phyloP scores from a whole-genome alignment of 2,329 filamentous ascomycete species.

The Chaetomiaceae sp. region DNA sequence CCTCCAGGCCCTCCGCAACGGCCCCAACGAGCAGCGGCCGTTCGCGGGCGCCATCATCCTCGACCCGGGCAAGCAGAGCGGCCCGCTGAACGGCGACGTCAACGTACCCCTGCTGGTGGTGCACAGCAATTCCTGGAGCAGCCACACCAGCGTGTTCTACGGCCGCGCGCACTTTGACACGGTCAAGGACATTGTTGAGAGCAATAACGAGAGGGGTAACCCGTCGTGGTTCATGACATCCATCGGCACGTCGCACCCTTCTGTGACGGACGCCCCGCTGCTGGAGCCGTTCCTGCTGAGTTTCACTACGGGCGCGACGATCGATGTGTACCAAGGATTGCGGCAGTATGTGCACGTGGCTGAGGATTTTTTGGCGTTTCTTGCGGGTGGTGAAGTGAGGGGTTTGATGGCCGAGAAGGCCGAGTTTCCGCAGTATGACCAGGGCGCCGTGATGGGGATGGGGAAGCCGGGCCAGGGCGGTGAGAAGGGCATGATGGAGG shows the following conservation, averaged over 20 bases:
- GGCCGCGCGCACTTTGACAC: slow-evolving; percentile 61
- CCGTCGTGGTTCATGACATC: slow-evolving; percentile 53
- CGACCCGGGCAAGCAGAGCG: slow-evolving; percentile 62
- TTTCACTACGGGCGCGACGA: slow-evolving; percentile 56
- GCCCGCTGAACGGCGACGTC: slow-evolving; percentile 56
- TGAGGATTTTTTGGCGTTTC: slow-evolving; percentile 52
- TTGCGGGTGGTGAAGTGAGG: slow-evolving; percentile 38
- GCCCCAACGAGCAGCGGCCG: slow-evolving; percentile 38
- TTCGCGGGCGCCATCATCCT: slow-evolving; percentile 57
- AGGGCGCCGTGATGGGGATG: slow-evolving; percentile 31
- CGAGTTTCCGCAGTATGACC: slow-evolving; percentile 40
- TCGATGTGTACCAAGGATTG: slow-evolving; percentile 54
- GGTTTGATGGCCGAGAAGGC: slow-evolving; percentile 49
- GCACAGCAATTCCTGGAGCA: slow-evolving; percentile 63
- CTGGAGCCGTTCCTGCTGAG: slow-evolving; percentile 58
- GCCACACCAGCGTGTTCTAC: slow-evolving; percentile 53
- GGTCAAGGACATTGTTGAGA: slow-evolving; percentile 52
- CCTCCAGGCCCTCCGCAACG: slow-evolving; percentile 54
- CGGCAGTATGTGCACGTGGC: slow-evolving; percentile 57
- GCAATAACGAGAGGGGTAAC: slow-evolving; percentile 41
- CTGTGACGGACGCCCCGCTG: slow-evolving; percentile 62
- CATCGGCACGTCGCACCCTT: slow-evolving; percentile 55
- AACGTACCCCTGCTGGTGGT: slow-evolving; percentile 56
- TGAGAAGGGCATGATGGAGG: slow-evolving; percentile 14
- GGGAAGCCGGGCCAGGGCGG: slow-evolving; percentile 34